Evolutionary conservation across 345 rosid genomes (phyloP), one percentile per base, ranked within the genome.

Genomic region (Turritis glabra): DNA sequence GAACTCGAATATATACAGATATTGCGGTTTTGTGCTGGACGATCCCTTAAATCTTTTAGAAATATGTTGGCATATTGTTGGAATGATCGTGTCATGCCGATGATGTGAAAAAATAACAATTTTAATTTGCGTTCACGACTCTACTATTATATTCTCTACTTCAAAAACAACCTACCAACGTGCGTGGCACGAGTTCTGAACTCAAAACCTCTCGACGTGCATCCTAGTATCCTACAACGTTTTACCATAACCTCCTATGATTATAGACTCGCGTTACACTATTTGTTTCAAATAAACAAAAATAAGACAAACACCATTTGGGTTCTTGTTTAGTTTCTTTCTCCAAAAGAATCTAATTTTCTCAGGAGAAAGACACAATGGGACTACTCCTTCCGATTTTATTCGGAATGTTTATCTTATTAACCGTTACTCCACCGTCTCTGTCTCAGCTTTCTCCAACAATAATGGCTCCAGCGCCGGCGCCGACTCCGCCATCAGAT

Each of bases 401-500:
- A 50, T 53, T 80, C 60, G 46, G 71, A 40, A 2, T 77, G 12
- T 64, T 83, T 12, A 14, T 78, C 18, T 3, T 78, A 25, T 9
- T 78, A 41, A 5, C 75, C 1, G 1, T 69, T 8, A 10, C 80
- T 1, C 87, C 88, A 46, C 74, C 82, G 26, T 41, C 84, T 8
- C 15, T 81, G 8, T 78, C 89, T 7, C 96, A 91, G 52, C 68
- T n/a, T 32, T 66, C 76, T 64, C 72, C 77, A 1, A 33, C 5
- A 1, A 17, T 21, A 15, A 50, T 13, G 38, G 62, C 77, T 64
- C 80, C 80, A 2, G 48, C 67, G 0, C 76, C 72, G 1, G 33
- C 69, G 7, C 76, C 74, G 1, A 30, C 85, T 0, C 84, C 97
- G 2, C 81, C 93, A 0, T 74, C 89, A 19, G 84, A 82, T 15